Percentiles rank a stretch among this genome's conserved stretches.
These are phyloP conservation scores for Closterium sp. DNA, from an alignment of 139 green algal genomes.

Conservation along the genomic window DNA sequence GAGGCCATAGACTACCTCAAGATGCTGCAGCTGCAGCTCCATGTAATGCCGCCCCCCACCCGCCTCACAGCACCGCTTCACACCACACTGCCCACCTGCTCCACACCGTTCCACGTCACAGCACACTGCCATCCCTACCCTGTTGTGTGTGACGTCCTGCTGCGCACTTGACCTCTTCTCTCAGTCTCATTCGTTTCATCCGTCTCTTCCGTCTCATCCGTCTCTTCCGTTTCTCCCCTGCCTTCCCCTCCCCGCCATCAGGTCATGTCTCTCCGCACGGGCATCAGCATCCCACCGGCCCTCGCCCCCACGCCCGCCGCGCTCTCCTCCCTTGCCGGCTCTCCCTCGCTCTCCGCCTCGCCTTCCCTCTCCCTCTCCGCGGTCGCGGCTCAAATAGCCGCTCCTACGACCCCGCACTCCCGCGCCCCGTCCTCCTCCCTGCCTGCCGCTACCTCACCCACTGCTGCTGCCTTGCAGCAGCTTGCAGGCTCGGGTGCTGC, in stretches of 20 bases:
- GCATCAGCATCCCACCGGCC: neutral
- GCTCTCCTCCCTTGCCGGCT: neutral
- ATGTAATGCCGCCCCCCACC: slow-evolving; percentile 14
- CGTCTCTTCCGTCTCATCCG: neutral
- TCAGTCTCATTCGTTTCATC: neutral
- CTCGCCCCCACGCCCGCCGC: neutral
- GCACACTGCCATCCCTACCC: no score
- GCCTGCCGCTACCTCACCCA: neutral
- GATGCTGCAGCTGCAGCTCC: slow-evolving; percentile 43
- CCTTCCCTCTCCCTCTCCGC: neutral
- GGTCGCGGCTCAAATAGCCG: neutral
- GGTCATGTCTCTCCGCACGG: neutral
- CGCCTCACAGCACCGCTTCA: no score
- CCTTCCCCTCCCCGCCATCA: neutral
- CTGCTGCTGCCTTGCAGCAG: neutral
- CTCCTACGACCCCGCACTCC: neutral
- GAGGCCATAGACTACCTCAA: slow-evolving; percentile 55
- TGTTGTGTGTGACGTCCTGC: no score
- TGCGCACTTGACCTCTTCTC: neutral
- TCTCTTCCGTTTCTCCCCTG: neutral
- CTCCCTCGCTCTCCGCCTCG: neutral
- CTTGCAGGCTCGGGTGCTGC: neutral
- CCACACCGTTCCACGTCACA: no score
- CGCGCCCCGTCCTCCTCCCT: neutral
- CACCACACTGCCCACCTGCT: no score